A percentile compares a stretch with the other conserved stretches of the same genome.
These are phyloP conservation scores for Gastrolobium bilobum DNA, from an alignment of 306 rosid genomes.

Conservation along the genomic window DNA sequence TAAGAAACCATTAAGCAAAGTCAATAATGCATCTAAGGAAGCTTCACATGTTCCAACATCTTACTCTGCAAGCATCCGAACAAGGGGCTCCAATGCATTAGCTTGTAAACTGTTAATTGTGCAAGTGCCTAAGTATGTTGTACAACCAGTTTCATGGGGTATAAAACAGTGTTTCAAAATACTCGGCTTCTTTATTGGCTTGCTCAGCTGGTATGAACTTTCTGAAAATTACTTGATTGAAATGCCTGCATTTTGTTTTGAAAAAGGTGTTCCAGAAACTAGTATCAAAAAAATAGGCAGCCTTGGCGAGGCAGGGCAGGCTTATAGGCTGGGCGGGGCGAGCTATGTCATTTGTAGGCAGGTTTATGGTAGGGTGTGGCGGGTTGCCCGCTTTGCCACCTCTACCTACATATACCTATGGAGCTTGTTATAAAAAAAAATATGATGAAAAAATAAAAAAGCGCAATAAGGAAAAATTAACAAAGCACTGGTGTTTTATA, in stretches of 20 bases:
- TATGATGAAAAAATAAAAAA: no score
- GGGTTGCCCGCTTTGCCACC: no score
- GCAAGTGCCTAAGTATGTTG: conserved; percentile 66
- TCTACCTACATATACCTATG: no score
- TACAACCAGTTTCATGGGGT: conserved; percentile 55
- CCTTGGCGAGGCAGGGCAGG: no score
- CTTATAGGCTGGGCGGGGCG: no score
- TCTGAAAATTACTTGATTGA: conserved; percentile 73
- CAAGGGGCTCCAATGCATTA: conserved; percentile 69
- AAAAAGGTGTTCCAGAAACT: conserved; percentile 62
- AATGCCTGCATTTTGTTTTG: conserved; percentile 63
- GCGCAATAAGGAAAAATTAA: no score
- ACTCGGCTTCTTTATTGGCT: conserved; percentile 57
- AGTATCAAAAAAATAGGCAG: no score
- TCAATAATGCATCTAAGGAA: conserved; percentile 66
- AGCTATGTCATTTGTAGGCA: no score
- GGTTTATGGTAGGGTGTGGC: no score
- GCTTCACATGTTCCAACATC: conserved; percentile 65
- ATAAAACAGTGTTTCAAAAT: conserved; percentile 52
- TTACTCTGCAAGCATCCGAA: conserved; percentile 60
- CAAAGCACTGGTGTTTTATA: no score
- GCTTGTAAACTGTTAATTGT: conserved; percentile 62
- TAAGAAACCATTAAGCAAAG: conserved; percentile 46
- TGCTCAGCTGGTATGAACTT: conserved; percentile 64
- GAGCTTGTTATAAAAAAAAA: no score